Evolutionary conservation across 768 basidiomycete genomes (phyloP).

Genomic region (Auricularia heimuer): DNA sequence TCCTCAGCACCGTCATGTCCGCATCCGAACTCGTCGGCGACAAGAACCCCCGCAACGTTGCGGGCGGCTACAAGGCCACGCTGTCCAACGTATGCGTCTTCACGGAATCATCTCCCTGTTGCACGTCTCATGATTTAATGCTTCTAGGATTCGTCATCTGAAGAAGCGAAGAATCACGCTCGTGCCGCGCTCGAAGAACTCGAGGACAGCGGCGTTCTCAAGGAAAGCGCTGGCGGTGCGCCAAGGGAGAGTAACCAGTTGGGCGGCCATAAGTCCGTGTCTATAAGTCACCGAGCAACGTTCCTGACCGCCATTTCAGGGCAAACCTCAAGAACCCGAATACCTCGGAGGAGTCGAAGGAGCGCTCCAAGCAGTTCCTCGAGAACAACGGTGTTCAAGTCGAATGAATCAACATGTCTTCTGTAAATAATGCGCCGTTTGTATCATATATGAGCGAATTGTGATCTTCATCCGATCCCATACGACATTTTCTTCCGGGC

Average conservation of each 20-base stretch:
- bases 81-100: background rate
- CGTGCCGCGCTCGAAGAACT: background rate
- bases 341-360: constrained; percentile 11
- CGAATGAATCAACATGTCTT: background rate
- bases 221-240: background rate
- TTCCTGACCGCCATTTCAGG: background rate
- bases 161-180: background rate
- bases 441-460: too few relatives aligned
- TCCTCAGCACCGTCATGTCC: background rate
- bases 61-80: background rate
- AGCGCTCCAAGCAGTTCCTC: constrained; percentile 9
- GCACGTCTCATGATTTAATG: background rate
- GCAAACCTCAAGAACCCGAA: constrained; percentile 7
- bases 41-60: background rate
- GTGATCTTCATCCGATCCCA: too few relatives aligned
- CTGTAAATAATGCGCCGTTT: too few relatives aligned
- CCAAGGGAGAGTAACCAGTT: background rate
- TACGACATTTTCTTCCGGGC: too few relatives aligned
- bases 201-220: background rate
- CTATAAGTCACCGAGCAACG: too few relatives aligned
- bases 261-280: background rate
- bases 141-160: background rate
- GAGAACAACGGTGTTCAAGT: background rate
- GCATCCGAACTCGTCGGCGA: background rate
- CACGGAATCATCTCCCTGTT: background rate